phyloP scores from a whole-genome alignment of 2,329 filamentous ascomycete genomes.

The Exophiala calicioides region DNA sequence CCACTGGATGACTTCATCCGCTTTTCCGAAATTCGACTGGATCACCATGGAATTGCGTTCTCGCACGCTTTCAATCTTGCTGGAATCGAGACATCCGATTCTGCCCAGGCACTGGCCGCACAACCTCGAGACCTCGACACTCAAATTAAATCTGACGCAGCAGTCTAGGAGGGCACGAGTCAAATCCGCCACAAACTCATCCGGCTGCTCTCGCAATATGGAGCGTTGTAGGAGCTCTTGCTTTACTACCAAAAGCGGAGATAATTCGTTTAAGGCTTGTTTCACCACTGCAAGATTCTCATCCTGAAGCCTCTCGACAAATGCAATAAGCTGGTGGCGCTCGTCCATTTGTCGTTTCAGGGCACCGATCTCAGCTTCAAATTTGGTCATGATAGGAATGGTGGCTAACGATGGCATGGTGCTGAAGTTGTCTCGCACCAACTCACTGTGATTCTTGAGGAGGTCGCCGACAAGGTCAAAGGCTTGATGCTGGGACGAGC shows the following conservation, averaged over 20 bases:
- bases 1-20: slow-evolving; percentile 80
- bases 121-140: slow-evolving; percentile 67
- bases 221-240: slow-evolving; percentile 79
- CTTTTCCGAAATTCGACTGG: slow-evolving; percentile 77
- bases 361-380: slow-evolving; percentile 65
- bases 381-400: slow-evolving; percentile 67
- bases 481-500: slow-evolving; percentile 60
- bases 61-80: slow-evolving; percentile 76
- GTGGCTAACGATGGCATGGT: slow-evolving; percentile 75
- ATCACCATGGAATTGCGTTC: slow-evolving; percentile 83
- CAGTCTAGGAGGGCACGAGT: slow-evolving; percentile 82
- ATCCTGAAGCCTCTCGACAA: slow-evolving; percentile 71
- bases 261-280: slow-evolving; percentile 76
- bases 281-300: slow-evolving; percentile 85
- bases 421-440: slow-evolving; percentile 67
- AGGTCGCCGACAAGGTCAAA: slow-evolving; percentile 65
- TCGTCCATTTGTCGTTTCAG: slow-evolving; percentile 67
- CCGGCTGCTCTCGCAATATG: slow-evolving; percentile 79
- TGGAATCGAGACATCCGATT: slow-evolving; percentile 88
- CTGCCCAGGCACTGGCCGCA: slow-evolving; percentile 83
- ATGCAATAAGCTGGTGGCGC: slow-evolving; percentile 68
- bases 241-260: slow-evolving; percentile 68
- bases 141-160: slow-evolving; percentile 73
- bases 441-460: slow-evolving; percentile 60
- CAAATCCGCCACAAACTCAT: slow-evolving; percentile 69